Base-by-base conservation (phyloP, 1,284 basidiomycete species). In the Apiotrichum laibachii region DNA sequence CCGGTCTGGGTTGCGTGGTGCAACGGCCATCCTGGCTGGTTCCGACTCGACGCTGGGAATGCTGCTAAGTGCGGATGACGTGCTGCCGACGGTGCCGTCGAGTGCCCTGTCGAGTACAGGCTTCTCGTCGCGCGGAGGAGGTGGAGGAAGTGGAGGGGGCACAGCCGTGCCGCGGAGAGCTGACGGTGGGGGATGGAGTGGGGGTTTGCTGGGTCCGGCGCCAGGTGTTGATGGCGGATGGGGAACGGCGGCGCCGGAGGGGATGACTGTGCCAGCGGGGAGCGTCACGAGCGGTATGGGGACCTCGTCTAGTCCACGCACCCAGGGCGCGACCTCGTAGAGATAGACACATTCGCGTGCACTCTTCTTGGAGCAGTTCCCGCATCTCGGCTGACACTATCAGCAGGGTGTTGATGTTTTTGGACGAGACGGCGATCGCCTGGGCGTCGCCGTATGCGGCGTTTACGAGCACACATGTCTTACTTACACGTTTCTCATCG, bases 281-380 rank as follows among this genome's bases (percentile, higher is more conserved):
- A 43, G n/a, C 5, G 42, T 2, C 18, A 18, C 42, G 7, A 18
- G 42, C n/a, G 16, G 42, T 7, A 18, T 13, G 5, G 42, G 42
- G 2, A n/a, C 42, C n/a, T 43, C 42, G 18, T 48, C 47, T 45
- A 9, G 44, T 9, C 16, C 16, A 2, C n/a, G 31, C 33, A 18
- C 33, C 48, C 35, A 39, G 12, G 48, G 10, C 34, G 48, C 48
- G 2, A 61, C 22, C 13, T 57, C 59, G n/a, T 57, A 61, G 12
- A 52, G 35, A 33, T 61, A 61, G 15, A 61, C 59, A 16, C 59
- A 61, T n/a, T 53, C 43, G 19, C 59, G 47, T 6, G 47, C 48
- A 21, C 48, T 45, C 31, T 61, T 61, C 48, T 53, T 45, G 18
- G 48, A 19, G 21, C 58, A 61, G 59, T 61, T 61, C n/a, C 48